phyloP scores from a whole-genome alignment of 139 green algal genomes.

The Closterium sp. region DNA sequence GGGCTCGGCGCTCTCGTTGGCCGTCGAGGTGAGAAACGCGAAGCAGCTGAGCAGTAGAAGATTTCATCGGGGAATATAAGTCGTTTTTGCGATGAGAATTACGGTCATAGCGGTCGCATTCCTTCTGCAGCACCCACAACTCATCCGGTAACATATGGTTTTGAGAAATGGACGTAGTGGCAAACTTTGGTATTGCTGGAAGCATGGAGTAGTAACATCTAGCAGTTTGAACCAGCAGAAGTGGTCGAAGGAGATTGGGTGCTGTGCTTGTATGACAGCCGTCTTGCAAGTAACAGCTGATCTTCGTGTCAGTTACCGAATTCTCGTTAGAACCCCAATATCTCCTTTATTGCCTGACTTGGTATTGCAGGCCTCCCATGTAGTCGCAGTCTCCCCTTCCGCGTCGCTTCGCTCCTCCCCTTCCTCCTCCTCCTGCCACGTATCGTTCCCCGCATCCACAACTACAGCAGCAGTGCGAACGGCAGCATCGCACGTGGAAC shows the following conservation, averaged over 20 bases:
- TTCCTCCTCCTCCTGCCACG: background rate
- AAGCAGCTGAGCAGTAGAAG: no score
- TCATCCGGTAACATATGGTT: no score
- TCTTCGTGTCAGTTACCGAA: background rate
- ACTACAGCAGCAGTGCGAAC: background rate
- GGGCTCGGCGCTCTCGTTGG: background rate
- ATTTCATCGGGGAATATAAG: no score
- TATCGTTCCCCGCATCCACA: background rate
- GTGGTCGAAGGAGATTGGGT: background rate
- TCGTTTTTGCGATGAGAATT: no score
- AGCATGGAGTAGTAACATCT: no score
- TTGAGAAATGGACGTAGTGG: no score
- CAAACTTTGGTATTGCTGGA: no score
- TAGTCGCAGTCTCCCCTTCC: background rate
- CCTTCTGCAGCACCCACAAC: no score
- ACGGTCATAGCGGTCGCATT: no score
- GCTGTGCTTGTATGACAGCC: background rate
- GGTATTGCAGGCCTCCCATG: background rate
- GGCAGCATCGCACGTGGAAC: background rate
- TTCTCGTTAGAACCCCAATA: background rate
- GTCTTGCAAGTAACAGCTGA: background rate
- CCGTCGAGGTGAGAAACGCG: background rate
- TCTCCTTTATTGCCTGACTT: background rate
- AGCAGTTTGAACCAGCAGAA: no score
- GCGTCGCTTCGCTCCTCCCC: background rate